Conservation (phyloP, 208 protist genomes). For the Trypanosoma cruzi region DNA sequence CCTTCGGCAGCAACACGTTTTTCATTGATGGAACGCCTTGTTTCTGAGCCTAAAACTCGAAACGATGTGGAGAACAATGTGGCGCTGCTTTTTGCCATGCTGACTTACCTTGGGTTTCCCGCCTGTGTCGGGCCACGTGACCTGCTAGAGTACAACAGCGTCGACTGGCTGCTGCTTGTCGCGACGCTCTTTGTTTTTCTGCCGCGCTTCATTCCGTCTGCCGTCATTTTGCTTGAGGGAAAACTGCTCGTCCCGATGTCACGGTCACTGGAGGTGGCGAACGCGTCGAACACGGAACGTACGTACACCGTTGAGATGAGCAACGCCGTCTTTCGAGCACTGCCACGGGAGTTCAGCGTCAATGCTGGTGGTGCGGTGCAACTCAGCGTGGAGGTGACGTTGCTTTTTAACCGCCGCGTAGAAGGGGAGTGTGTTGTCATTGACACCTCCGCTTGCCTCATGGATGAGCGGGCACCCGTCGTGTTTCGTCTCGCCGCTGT, state of each 20-base stretch:
- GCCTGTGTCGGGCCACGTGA: slow-evolving; percentile 38
- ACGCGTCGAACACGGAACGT: slow-evolving; percentile 51
- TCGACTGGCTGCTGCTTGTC: slow-evolving; percentile 78
- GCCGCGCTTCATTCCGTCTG: slow-evolving; percentile 70
- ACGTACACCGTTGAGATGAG: slow-evolving; percentile 83
- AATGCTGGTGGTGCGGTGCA: slow-evolving; percentile 42
- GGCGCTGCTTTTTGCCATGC: slow-evolving; percentile 41
- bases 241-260: slow-evolving; percentile 74
- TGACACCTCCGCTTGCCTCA: slow-evolving; percentile 48
- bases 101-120: slow-evolving; percentile 54
- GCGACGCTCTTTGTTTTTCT: slow-evolving; percentile 83
- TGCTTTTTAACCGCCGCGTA: slow-evolving; percentile 69
- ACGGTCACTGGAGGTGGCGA: slow-evolving; percentile 81
- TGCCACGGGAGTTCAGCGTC: slow-evolving; percentile 58
- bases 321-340: slow-evolving; percentile 56
- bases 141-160: slow-evolving; percentile 49
- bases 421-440: slow-evolving; percentile 69
- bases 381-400: slow-evolving; percentile 62
- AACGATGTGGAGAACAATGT: slow-evolving; percentile 63
- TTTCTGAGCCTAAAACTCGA: slow-evolving; percentile 26
- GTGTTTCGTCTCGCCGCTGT: slow-evolving; percentile 70
- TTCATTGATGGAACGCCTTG: slow-evolving; percentile 31
- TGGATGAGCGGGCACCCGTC: slow-evolving; percentile 59
- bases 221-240: slow-evolving; percentile 77
- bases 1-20: slow-evolving; percentile 50